Evolutionary conservation across 805 yeast genomes (phyloP), one percentile per base, ranked within the genome.

Genomic region (Candida taoyuanica): DNA sequence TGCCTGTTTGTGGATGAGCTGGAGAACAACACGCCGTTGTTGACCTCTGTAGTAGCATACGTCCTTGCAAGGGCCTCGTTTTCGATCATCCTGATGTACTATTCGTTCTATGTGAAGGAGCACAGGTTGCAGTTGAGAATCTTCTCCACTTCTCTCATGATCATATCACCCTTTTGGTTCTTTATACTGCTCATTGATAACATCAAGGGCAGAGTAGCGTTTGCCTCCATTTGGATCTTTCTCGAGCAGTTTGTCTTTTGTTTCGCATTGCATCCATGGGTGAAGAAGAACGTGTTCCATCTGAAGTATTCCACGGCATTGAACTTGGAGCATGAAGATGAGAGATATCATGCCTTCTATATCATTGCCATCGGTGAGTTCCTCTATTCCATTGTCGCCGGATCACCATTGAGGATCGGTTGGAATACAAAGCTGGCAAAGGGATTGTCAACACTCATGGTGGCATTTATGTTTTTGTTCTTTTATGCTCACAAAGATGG

Each of bases 351-450:
- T 3, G 74, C 78, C 0, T 79, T 79, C 50, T 77, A 66, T 37
- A 69, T 78, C 46, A 78, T 80, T 56, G 83, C 82, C 5, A 66
- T 79, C 44, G 85, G 85, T 25, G 85, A 78, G 46, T 78, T 76
- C 46, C 57, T 78, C 12, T 76, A 71, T 49, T 71, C 68, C 29
- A 60, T 74, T 7, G 81, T 76, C 7, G 72, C 77, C 2, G 55
- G 57, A 0, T 59, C 65, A n/a, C 72, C 76, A 0, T 63, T 75
- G 29, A 73, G 70, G 1, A 39, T 52, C 2, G 81, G 81, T 0
- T 61, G 54, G 44, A 53, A 52, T 28, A 30, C 47, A 4, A 64
- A 63, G 29, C 56, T 73, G 16, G 69, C 68, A n/a, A 59, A 80
- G 35, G 82, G 76, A 0, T 46, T 76, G 6, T 62, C 73, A 39